Conservation (phyloP, 805 yeast species). For the Candida pini region DNA sequence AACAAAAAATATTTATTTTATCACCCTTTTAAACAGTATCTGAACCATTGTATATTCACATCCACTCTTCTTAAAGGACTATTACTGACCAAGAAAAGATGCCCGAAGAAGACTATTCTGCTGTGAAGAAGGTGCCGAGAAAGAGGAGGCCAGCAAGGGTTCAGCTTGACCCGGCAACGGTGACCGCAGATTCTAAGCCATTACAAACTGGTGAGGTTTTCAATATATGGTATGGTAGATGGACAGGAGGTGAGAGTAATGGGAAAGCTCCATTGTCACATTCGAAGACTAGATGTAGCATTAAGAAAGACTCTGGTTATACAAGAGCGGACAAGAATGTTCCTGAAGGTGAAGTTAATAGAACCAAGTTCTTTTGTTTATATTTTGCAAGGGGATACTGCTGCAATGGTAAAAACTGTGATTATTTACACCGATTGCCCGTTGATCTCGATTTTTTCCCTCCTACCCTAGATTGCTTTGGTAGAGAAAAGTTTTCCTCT, state of each 20-base stretch:
- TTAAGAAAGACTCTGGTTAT: conserved; percentile 63
- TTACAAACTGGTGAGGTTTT: conserved; percentile 76
- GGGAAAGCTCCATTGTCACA: conserved; percentile 33
- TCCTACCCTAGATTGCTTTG: conserved; percentile 82
- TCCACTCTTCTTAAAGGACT: background rate
- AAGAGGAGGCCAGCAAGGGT: conserved; percentile 55
- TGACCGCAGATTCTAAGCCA: conserved; percentile 55
- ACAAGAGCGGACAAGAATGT: conserved; percentile 58
- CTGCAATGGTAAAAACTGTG: conserved; percentile 68
- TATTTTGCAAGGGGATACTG: conserved; percentile 91
- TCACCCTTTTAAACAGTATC: too few relatives aligned
- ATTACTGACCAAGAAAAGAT: background rate
- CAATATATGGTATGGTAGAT: conserved; percentile 83
- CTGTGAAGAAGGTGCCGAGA: background rate
- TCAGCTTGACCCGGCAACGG: conserved; percentile 62
- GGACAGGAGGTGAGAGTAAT: conserved; percentile 72
- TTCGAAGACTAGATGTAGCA: conserved; percentile 56
- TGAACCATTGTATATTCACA: too few relatives aligned
- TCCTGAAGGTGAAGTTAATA: conserved; percentile 20
- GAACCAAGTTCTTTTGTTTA: conserved; percentile 55
- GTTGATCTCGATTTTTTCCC: conserved; percentile 48
- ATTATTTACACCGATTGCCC: conserved; percentile 76
- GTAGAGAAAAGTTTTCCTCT: conserved; percentile 76
- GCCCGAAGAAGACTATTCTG: background rate
- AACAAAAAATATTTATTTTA: too few relatives aligned